phyloP scores from a whole-genome alignment of 2,329 filamentous ascomycete genomes.

The Rosellinia necatrix region DNA sequence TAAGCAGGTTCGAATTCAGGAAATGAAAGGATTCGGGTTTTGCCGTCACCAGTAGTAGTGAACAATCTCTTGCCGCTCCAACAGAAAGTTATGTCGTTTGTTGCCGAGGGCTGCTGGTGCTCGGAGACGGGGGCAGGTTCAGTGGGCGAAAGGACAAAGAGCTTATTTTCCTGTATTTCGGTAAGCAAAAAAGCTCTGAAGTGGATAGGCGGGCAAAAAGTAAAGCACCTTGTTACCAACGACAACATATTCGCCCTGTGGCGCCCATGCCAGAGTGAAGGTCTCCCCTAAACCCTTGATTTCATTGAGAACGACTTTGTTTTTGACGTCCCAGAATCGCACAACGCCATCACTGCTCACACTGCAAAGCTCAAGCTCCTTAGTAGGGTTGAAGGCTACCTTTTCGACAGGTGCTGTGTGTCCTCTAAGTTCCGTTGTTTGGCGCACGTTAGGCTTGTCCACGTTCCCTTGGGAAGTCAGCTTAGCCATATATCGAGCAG shows the following conservation, averaged over 20 bases:
- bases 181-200: slow-evolving; percentile 8
- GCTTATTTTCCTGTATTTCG: slow-evolving; percentile 57
- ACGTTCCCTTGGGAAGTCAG: slow-evolving; percentile 65
- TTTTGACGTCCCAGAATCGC: slow-evolving; percentile 80
- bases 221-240: slow-evolving; percentile 70
- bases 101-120: slow-evolving; percentile 66
- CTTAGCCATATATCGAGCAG: slow-evolving; percentile 7
- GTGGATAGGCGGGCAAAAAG: background rate
- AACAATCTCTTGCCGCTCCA: slow-evolving; percentile 74
- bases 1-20: slow-evolving; percentile 64
- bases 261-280: slow-evolving; percentile 74
- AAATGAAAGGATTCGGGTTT: slow-evolving; percentile 71
- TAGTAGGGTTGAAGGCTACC: slow-evolving; percentile 77
- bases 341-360: slow-evolving; percentile 75
- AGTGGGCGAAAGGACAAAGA: slow-evolving; percentile 66
- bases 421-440: slow-evolving; percentile 76
- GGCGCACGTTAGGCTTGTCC: slow-evolving; percentile 73
- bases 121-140: slow-evolving; percentile 59
- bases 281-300: slow-evolving; percentile 69
- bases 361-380: slow-evolving; percentile 77
- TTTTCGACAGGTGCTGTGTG: slow-evolving; percentile 71
- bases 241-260: slow-evolving; percentile 70
- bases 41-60: slow-evolving; percentile 72
- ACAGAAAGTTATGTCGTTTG: slow-evolving; percentile 75
- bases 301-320: slow-evolving; percentile 71